phyloP scores from a whole-genome alignment of 176 grass and related monocot genomes.

The Hsuehochloa calcarea region DNA sequence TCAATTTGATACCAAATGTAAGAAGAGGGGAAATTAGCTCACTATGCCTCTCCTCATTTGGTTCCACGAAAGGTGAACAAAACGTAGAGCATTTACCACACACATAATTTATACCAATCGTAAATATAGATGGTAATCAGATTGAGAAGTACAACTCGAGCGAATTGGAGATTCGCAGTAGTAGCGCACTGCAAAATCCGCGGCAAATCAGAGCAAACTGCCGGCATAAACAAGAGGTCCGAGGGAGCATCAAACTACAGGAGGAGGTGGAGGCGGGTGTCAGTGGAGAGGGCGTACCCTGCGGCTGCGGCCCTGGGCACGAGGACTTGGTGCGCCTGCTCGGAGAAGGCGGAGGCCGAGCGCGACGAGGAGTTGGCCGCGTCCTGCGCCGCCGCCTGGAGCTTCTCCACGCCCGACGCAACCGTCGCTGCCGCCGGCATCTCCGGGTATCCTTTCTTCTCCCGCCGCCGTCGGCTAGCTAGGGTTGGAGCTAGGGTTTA shows the following conservation, averaged over 20 bases:
- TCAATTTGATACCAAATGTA: background rate
- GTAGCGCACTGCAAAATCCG: background rate
- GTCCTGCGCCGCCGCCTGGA: slow-evolving; percentile 30
- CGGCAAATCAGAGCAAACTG: background rate
- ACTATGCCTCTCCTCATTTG: background rate
- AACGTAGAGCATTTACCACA: background rate
- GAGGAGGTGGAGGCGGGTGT: background rate
- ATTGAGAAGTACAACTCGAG: background rate
- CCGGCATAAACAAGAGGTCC: background rate
- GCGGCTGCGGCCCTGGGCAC: slow-evolving; percentile 21
- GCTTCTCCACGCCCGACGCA: slow-evolving; percentile 26
- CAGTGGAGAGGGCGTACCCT: slow-evolving; percentile 8
- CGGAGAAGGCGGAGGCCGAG: slow-evolving; percentile 28
- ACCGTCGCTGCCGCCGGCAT: background rate
- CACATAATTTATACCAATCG: background rate
- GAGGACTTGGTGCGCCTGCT: slow-evolving; percentile 36
- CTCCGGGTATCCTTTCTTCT: background rate
- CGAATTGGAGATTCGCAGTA: background rate
- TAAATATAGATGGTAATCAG: background rate
- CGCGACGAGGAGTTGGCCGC: slow-evolving; percentile 36
- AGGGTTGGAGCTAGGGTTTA: slow-evolving; percentile 19
- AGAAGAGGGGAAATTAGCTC: background rate
- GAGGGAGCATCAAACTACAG: background rate
- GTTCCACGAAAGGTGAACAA: background rate
- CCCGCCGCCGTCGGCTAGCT: background rate